Base-by-base conservation (phyloP, 176 grass and related monocot species). In the Rhynchospora breviuscula region DNA sequence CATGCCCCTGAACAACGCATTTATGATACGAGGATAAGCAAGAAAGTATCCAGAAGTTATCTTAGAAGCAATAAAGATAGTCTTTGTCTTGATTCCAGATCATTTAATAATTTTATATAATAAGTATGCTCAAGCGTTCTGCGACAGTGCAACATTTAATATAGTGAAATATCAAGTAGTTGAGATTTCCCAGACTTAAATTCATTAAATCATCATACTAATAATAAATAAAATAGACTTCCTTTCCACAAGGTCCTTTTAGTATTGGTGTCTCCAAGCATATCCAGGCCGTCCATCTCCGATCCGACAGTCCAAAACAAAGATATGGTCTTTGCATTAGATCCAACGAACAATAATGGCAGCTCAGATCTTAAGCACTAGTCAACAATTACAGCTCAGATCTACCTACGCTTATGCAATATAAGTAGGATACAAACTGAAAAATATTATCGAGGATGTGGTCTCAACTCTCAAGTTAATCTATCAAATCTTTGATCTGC, bases 101-200 rank as follows among this genome's bases (percentile, higher is more conserved):
- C 21, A 74, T 52, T 48, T 73, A 51, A 74, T 74, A 35, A 35
- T 35, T 35, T 35, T 35, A 35, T 35, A 35, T 35, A 13, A 25
- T 19, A 26, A 25, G 5, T 25, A 23, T 74, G 46, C 19, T 10
- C 46, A 23, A 74, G 2, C 49, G 70, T 52, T 8, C 10, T 19
- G 18, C 9, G 47, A 22, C 40, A 72, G 11, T 23, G 2, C 46
- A 75, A 75, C 71, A 75, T 75, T 52, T 75, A 75, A 15, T 52
- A 25, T 52, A 25, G 43, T 25, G 6, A 13, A 19, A 49, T 44
- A 11, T 80, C 7, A 45, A 45, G 54, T 15, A 79, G 10, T 79
- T 79, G 75, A 59, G 51, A 59, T 57, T 56, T 80, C 61, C 15
- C 15, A 62, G 13, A 61, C 9, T 79, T 79, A 2, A 79, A 79